Evolutionary conservation across 176 grass and related monocot genomes (phyloP), one percentile per base, ranked within the genome.

Genomic region (Juncus inflexus): DNA sequence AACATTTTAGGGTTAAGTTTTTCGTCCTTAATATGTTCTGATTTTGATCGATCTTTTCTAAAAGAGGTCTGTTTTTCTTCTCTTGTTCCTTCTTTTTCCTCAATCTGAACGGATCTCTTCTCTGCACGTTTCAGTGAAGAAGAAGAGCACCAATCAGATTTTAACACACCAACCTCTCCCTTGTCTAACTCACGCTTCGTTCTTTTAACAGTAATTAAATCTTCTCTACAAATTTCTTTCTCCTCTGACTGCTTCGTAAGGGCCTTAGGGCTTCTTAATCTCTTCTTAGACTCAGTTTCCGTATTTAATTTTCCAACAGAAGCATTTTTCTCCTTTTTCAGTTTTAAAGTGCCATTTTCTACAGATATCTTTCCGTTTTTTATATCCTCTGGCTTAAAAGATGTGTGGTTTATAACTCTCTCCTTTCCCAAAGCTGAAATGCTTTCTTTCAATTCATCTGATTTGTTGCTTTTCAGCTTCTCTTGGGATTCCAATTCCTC

Each of bases 61-160:
- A 87, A 62, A 60, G 83, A 88, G 55, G 85, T 86, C 49, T 67
- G 70, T 28, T 82, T 78, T 64, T 86, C 88, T 86, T 89, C 84
- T 58, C 76, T 65, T 1, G 43, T 42, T 60, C 57, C 67, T 1
- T 89, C 78, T 3, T 86, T 86, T 60, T 92, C 85, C 60, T 89
- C 80, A 81, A 84, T 41, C 7, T 65, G 64, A 65, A 83, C 83
- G 3, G 83, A 75, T 80, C 75, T 92, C 36, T 71, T 71, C 28
- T 58, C 67, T 57, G 36, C 54, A 7, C 41, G 67, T 71, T 59
- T 71, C 9, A 3, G 43, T 47, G 41, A 16, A 54, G 78, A 74
- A 80, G 75, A 76, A 45, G 35, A 16, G 64, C 60, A 64, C 66
- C 81, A 70, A 62, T 82, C 77, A 72, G 66, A 56, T 59, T 63